phyloP scores from a whole-genome alignment of 768 basidiomycete genomes.

The Boletus sensibilis region DNA sequence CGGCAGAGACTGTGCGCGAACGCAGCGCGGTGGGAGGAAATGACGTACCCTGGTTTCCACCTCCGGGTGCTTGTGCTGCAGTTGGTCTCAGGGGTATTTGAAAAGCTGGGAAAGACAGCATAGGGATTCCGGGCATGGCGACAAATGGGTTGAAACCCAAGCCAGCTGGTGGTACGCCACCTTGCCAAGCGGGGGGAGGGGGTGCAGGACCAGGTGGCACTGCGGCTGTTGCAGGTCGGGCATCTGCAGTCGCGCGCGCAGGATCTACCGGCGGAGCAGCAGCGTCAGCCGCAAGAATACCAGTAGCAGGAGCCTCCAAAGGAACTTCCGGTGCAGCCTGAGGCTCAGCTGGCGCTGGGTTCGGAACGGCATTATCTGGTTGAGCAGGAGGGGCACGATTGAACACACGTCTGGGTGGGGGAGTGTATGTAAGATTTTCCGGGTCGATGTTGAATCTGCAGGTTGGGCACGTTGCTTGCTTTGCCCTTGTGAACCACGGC shows the following conservation, averaged over 20 bases:
- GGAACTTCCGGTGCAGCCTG: constrained; percentile 10
- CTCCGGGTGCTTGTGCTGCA: constrained; percentile 10
- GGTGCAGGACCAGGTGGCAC: constrained; percentile 1
- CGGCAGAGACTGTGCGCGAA: constrained; percentile 15
- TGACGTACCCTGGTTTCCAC: constrained; percentile 19
- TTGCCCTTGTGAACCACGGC: constrained; percentile 80
- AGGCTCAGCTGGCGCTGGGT: constrained; percentile 10
- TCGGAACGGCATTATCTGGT: constrained; percentile 11
- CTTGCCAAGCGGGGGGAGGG: constrained; percentile 4
- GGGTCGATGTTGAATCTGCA: constrained; percentile 85
- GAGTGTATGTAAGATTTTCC: constrained; percentile 58
- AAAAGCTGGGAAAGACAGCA: constrained; percentile 28
- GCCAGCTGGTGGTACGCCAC: constrained; percentile 2
- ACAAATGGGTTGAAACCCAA: constrained; percentile 21
- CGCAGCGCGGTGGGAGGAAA: background rate
- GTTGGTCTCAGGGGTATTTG: constrained; percentile 24
- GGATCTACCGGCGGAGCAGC: constrained; percentile 1
- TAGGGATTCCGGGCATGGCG: constrained; percentile 23
- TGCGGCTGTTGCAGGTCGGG: background rate
- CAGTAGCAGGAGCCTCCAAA: background rate
- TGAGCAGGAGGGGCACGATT: constrained; percentile 14
- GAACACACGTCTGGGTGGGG: constrained; percentile 20
- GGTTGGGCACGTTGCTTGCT: constrained; percentile 79
- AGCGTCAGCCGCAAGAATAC: background rate
- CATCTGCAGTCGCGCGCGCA: background rate